Base-by-base conservation (phyloP, 352 stramenopile species). In the Globisporangium okanoganense region DNA sequence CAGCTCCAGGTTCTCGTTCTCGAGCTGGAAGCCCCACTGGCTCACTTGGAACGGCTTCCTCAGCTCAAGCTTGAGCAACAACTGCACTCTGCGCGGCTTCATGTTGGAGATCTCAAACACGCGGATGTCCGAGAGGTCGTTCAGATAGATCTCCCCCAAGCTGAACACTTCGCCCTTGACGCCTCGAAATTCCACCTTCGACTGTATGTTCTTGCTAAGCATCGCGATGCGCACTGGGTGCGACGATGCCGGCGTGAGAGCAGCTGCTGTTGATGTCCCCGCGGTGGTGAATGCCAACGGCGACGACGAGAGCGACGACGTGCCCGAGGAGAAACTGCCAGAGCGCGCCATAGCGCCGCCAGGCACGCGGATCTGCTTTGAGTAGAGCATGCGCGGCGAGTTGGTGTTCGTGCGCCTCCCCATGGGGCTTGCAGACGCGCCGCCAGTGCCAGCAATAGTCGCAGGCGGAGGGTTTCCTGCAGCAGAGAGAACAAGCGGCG, bases 1-100 rank as follows among this genome's bases (percentile, higher is more conserved):
- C 49, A 88, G 78, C 44, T 62, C 78, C 27, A 92, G 52, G 67
- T 96, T 96, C 67, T 96, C 87, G 64, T 96, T 96, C 59, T 96
- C 82, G 25, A 93, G 78, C 61, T 96, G 87, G 61, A 94, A 96
- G n/a, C 74, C 73, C 68, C 76, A 92, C n/a, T 68, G 58, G 48
- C 74, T 95, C 18, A 61, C 47, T 49, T 93, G 84, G 55, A 95
- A 96, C 7, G 85, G 87, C 49, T 94, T 93, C 52, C 83, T 79
- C 58, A 95, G 67, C 61, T 96, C 86, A 7, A 74, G 74, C 22
- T 79, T 80, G 36, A 96, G 71, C 54, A 82, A 67, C n/a, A 95
- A 58, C 35, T 75, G 76, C 33, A 96, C 38, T 4, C 65, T 62
- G 9, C 72, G 72, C 20, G 77, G 24, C 57, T 75, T 85, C 13